Percentiles rank a stretch among this genome's conserved stretches.
Conservation (phyloP, 78 protist genomes). For the Chrysochromulina tobinii region DNA sequence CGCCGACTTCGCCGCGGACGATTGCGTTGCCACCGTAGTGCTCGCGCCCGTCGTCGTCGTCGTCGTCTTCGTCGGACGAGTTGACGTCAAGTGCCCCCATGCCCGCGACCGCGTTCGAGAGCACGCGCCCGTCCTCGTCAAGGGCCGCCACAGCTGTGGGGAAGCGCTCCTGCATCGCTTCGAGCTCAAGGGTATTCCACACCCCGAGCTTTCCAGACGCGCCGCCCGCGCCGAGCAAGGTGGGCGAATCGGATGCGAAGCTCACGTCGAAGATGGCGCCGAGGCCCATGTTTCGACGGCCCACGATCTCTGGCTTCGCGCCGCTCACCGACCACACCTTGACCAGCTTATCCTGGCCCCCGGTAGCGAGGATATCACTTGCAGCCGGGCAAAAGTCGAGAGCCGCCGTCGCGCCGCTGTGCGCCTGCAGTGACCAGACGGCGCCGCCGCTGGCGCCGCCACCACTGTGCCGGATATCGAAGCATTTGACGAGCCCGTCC, state of each 20-base stretch:
- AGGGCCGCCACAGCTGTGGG: not conserved
- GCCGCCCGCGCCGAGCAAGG: not conserved
- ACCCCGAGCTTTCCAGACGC: not conserved
- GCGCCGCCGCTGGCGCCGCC: not conserved
- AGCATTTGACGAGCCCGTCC: conserved; percentile 56
- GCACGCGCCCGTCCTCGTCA: not conserved
- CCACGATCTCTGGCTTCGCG: not conserved
- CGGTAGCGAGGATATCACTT: not conserved
- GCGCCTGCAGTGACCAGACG: not conserved
- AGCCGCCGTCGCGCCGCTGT: not conserved
- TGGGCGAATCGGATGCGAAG: not conserved
- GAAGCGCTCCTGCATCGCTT: not conserved
- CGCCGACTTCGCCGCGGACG: too few species aligned
- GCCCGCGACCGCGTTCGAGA: not conserved
- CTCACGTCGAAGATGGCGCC: not conserved
- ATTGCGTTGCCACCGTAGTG: too few species aligned
- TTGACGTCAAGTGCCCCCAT: not conserved
- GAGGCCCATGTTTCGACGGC: not conserved
- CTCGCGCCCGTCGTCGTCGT: too few species aligned
- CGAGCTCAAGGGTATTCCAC: not conserved
- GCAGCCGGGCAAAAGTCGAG: not conserved
- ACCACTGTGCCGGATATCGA: conserved; percentile 9
- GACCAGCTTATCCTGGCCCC: not conserved
- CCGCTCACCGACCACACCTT: not conserved
- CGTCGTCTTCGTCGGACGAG: too few species aligned